These are phyloP conservation scores for Anisogramma anomala DNA, from an alignment of 2,329 filamentous ascomycete genomes.

Conservation along the genomic window DNA sequence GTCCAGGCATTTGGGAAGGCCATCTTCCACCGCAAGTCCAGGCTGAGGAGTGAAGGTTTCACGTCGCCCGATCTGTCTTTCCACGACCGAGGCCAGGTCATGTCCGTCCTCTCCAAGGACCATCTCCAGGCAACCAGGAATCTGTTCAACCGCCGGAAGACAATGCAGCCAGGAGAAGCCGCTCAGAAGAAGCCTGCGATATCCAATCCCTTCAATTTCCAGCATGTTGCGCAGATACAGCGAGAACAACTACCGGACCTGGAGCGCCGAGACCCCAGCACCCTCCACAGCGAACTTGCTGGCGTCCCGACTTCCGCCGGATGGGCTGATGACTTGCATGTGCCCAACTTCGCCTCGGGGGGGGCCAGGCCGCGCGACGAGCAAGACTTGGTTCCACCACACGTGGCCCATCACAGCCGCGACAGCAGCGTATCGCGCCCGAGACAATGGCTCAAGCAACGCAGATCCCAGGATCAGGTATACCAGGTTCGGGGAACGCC, in stretches of 20 bases:
- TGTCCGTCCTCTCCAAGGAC: slow-evolving; percentile 15
- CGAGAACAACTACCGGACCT: slow-evolving; percentile 35
- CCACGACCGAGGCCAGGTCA: slow-evolving; percentile 17
- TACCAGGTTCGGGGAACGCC: slow-evolving; percentile 32
- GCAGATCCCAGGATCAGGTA: slow-evolving; percentile 39
- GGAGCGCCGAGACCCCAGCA: slow-evolving; percentile 28
- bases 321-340: slow-evolving; percentile 31
- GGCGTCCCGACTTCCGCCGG: slow-evolving; percentile 27
- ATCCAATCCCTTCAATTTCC: slow-evolving; percentile 55
- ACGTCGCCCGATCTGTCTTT: slow-evolving; percentile 18
- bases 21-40: slow-evolving; percentile 45
- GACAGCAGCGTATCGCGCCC: slow-evolving; percentile 17
- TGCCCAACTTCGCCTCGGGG: slow-evolving; percentile 38
- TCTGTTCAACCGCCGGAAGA: slow-evolving; percentile 39
- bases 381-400: slow-evolving; percentile 8
- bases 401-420: slow-evolving; percentile 14
- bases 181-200: slow-evolving; percentile 38
- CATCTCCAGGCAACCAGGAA: slow-evolving; percentile 7
- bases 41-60: slow-evolving; percentile 39
- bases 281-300: slow-evolving; percentile 34
- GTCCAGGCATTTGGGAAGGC: slow-evolving; percentile 47
- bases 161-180: slow-evolving; percentile 22
- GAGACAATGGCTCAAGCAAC: slow-evolving; percentile 30
- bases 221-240: slow-evolving; percentile 49
- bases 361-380: slow-evolving; percentile 12